Base-by-base conservation (phyloP, 2,329 filamentous ascomycete genomes). In the Raffaelea albimanens region DNA sequence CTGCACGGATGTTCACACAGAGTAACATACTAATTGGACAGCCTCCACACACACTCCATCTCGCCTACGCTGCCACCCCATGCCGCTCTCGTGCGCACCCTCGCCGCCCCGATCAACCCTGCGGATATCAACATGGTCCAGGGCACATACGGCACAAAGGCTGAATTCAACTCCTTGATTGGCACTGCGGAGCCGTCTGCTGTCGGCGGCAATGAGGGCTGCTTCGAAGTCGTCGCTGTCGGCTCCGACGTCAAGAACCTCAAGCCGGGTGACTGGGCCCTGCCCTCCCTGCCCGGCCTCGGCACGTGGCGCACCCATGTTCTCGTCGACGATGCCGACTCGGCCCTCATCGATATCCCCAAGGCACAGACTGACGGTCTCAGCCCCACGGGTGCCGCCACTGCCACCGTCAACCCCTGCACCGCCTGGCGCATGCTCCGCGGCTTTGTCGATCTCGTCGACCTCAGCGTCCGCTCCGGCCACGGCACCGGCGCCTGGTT, bases 111-210 rank as follows among this genome's bases (percentile, higher is more conserved):
- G 49, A 87, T 98, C 65, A 98, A 98, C 70, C 93, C 93, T 21
- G 90, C 93, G 60, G 93, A 98, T 68, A 87, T 98, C 66, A 98
- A 98, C 72, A 91, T 91, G 59, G 87, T 98, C 59, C 93, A 98
- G 71, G 93, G 93, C 55, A 89, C 91, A 4, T 98, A 98, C 69
- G 91, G 91, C 52, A 82, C 82, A 41, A 88, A 88, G 62, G 89
- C 90, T 0, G 71, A 76, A 40, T 90, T 95, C 66, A 82, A 80
- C 18, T 82, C 81, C 5, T 67, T 79, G 1, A 49, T 98, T 47
- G 86, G 89, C 48, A 96, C 90, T 0, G 56, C 80, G 1, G 71
- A 81, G 21, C 88, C 90, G 2, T 79, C 85, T 8, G 87, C 87
- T 1, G 78, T 93, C 2, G 85, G 81, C 2, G 89, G 89, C 22